These are phyloP conservation scores for Pseudoscleropodium purum DNA, from an alignment of 225 moss, liverwort and hornwort species.

Conservation along the genomic window DNA sequence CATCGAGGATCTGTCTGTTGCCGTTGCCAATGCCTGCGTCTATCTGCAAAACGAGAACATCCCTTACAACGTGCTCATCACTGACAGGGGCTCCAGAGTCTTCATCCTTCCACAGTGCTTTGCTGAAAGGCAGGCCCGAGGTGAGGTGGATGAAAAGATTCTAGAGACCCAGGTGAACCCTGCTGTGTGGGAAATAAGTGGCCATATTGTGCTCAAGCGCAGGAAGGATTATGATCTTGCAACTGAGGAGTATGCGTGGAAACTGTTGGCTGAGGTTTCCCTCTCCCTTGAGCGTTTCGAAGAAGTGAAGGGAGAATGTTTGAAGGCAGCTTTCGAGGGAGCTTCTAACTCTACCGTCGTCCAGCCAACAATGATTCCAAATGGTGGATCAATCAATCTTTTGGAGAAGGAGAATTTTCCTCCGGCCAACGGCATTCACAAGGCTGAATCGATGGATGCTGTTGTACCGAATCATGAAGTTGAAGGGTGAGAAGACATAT, in stretches of 20 bases:
- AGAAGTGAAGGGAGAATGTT: slow-evolving; percentile 46
- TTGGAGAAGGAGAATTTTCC: background rate
- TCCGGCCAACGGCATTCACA: background rate
- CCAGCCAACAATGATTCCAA: background rate
- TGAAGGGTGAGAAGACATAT: background rate
- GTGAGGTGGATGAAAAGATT: slow-evolving; percentile 62
- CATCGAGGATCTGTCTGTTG: slow-evolving; percentile 54
- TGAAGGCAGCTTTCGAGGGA: slow-evolving; percentile 31
- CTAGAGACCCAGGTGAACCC: slow-evolving; percentile 78
- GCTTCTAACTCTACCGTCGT: background rate
- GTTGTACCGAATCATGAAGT: slow-evolving; percentile 20
- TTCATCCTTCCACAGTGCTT: slow-evolving; percentile 88
- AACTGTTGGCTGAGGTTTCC: slow-evolving; percentile 57
- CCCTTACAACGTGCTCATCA: slow-evolving; percentile 73
- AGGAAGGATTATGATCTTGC: slow-evolving; percentile 51
- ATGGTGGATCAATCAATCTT: background rate
- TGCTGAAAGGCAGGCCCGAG: slow-evolving; percentile 64
- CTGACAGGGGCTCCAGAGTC: slow-evolving; percentile 54
- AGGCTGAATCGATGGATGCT: background rate
- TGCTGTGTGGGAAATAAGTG: slow-evolving; percentile 92
- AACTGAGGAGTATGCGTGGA: slow-evolving; percentile 66
- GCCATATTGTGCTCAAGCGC: slow-evolving; percentile 83
- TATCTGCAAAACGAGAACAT: slow-evolving; percentile 58
- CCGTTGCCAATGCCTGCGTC: slow-evolving; percentile 58
- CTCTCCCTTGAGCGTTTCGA: slow-evolving; percentile 47